Percentiles rank a stretch among this genome's conserved stretches.
Conservation (phyloP, 345 rosid species). For the Punica granatum region DNA sequence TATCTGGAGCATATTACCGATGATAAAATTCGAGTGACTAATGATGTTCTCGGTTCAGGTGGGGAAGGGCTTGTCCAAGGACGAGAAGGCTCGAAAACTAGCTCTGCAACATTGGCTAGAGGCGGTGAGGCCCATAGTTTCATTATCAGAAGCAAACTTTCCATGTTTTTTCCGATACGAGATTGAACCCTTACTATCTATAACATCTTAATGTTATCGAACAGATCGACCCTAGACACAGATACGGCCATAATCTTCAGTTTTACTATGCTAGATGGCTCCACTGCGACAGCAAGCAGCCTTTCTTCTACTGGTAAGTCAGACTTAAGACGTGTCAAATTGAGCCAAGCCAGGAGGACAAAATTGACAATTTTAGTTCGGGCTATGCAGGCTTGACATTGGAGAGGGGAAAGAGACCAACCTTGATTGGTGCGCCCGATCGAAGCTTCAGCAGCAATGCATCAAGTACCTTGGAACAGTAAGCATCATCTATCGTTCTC, state of each 20-base stretch:
- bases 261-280: conserved; percentile 61
- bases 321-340: not conserved
- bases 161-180: not conserved
- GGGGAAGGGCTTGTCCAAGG: conserved; percentile 44
- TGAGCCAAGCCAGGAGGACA: not conserved
- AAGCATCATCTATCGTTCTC: conserved; percentile 13
- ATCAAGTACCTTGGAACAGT: conserved; percentile 77
- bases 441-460: conserved; percentile 48
- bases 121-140: conserved; percentile 29
- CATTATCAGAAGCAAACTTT: not conserved
- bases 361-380: not conserved
- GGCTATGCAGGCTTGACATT: conserved; percentile 55
- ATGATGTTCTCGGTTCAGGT: conserved; percentile 14
- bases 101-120: conserved; percentile 50
- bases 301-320: conserved; percentile 70
- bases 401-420: conserved; percentile 71
- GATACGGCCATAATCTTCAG: conserved; percentile 78
- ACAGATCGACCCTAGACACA: conserved; percentile 80
- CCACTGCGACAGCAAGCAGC: conserved; percentile 45
- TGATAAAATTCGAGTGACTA: not conserved
- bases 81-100: conserved; percentile 38
- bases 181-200: not conserved
- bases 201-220: not conserved
- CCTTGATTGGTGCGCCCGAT: conserved; percentile 45
- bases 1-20: not conserved